Evolutionary conservation across 1,284 basidiomycete genomes (phyloP), one percentile per base, ranked within the genome.

Genomic region (Leccinum olivaceoglutinosum): DNA sequence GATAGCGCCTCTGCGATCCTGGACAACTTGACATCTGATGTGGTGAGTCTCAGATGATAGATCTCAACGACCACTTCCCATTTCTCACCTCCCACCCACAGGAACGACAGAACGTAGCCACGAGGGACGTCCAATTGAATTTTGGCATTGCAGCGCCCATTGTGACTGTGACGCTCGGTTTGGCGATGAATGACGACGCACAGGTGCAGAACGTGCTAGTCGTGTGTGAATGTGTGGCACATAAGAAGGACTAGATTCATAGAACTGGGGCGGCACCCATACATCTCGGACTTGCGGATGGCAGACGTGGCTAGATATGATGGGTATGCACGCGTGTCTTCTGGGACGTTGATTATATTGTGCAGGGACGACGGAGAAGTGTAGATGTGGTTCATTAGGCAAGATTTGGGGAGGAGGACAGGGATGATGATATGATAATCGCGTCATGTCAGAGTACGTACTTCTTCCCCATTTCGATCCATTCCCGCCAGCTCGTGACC

Each of bases 301-400:
- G 41, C 41, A 44, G 41, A 44, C 16, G 16, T 44, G 41, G 41
- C 41, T 44, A 44, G 41, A 44, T 44, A 44, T 44, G 41, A 44
- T 44, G 41, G 39, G 39, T 41, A 44, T 4, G 41, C 41, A 44
- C 16, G 16, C 29, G 29, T 44, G 41, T 44, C 41, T 44, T 44
- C 16, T n/a, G 4, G 41, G 41, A 41, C 7, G 39, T 7, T n/a
- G 41, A 44, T 44, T 44, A 16, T 44, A 44, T 44, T 44, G 16
- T 72, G 61, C 5, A 53, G 51, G 21, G 51, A 53, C 51, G 51
- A 53, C 51, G 51, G 51, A 53, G 21, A 25, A 14, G 5, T 25
- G 21, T 53, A 21, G 21, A 44, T 44, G 8, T 44, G 7, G 8
- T 44, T 44, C 41, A 44, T 44, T 44, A 44, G 18, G 51, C 51